phyloP scores from a whole-genome alignment of 805 yeast species.

The Ascoidea asiatica region DNA sequence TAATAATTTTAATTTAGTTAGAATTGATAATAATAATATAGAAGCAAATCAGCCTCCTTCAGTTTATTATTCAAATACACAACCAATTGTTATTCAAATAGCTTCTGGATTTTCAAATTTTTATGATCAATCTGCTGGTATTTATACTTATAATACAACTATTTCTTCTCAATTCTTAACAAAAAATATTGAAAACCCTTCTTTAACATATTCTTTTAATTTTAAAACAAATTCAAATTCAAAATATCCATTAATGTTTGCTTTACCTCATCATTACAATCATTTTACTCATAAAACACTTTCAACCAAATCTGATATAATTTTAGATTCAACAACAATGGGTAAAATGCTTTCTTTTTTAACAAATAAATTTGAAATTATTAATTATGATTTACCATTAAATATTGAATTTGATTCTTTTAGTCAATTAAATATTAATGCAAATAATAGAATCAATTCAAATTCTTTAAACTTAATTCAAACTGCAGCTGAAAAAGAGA shows the following conservation, averaged over 20 bases:
- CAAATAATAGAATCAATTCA: slow-evolving; percentile 16
- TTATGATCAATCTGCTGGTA: slow-evolving; percentile 53
- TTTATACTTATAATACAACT: slow-evolving; percentile 35
- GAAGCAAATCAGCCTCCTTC: too few species aligned
- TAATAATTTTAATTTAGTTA: slow-evolving; percentile 16
- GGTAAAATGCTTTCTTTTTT: slow-evolving; percentile 33
- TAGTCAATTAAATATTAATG: slow-evolving; percentile 17
- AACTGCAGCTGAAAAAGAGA: slow-evolving; percentile 22
- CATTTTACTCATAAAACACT: slow-evolving; percentile 24
- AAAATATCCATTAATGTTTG: slow-evolving; percentile 36
- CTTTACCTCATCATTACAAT: slow-evolving; percentile 53
- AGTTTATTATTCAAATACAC: slow-evolving; percentile 31
- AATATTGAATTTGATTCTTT: slow-evolving; percentile 32
- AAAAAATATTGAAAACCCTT: slow-evolving; percentile 13
- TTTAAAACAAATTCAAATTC: slow-evolving; percentile 28
- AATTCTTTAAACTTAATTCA: slow-evolving; percentile 18
- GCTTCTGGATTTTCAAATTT: slow-evolving; percentile 30
- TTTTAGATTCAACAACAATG: slow-evolving; percentile 33
- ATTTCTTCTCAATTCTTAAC: slow-evolving; percentile 13
- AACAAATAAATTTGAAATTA: slow-evolving; percentile 24
- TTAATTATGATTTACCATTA: slow-evolving; percentile 27
- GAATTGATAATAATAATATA: slow-evolving; percentile 23
- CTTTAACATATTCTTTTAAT: slow-evolving; percentile 26
- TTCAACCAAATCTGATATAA: slow-evolving; percentile 19
- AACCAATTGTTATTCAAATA: slow-evolving; percentile 50